Evolutionary conservation across 108 stramenopile genomes (phyloP), one percentile per base, ranked within the genome.

Genomic region (Fragilariopsis cylindrus): DNA sequence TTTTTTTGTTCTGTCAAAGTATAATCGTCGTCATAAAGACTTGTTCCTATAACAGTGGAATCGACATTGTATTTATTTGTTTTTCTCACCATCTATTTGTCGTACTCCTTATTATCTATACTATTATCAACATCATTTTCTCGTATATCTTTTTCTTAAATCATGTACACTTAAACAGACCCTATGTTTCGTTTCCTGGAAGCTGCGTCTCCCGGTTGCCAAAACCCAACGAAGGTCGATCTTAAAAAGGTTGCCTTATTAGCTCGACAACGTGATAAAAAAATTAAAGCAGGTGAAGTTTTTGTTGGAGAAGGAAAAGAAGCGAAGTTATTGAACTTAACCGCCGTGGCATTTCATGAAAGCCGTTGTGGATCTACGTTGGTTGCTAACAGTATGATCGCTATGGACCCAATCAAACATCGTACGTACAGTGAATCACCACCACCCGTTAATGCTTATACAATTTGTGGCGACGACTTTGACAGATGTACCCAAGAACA

Each of bases 271-370:
- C 79, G 78, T 40, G 85, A 87, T 73, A 50, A 65, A 7, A 57
- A 75, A 48, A 74, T 56, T 41, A 50, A 69, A 12, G 57, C 30
- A 30, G 30, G 30, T 30, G 30, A 30, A 30, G 30, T 30, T 30
- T 30, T 30, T 30, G 30, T 30, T 30, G 39, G 39, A 73, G 48
- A 19, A 43, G 47, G 65, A 18, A 66, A 57, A 15, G 55, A 45
- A 40, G 81, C 86, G 9, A 84, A 65, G 44, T 57, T 85, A 13
- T 67, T 88, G 56, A 75, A 87, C 60, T 81, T 89, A 30, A 77
- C 78, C 12, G 96, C 93, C 7, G 94, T 96, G 44, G 90, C 97
- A 42, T 98, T 97, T 82, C 98, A 99, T 71, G 97, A 98, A 84
- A 87, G 85, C 45, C 89, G 98, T 47, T 94, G 93, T 71, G 98